Conservation (phyloP, 345 rosid genomes). For the Nasturtium officinale region DNA sequence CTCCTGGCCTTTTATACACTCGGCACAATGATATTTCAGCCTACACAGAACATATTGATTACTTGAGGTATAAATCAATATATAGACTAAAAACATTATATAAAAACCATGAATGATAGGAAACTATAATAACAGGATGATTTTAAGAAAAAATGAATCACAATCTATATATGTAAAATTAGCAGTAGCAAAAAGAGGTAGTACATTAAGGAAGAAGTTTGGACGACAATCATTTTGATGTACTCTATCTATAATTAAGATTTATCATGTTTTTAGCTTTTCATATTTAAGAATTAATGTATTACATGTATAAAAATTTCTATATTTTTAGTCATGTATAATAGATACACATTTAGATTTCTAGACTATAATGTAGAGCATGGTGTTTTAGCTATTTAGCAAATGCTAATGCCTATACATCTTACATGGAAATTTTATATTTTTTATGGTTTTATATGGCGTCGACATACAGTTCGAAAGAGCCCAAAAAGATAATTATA, state of each 20-base stretch:
- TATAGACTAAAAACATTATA: neutral
- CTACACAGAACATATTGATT: constrained; percentile 44
- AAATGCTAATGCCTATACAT: constrained; percentile 8
- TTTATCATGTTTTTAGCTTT: neutral
- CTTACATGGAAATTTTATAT: neutral
- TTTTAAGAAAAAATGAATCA: neutral
- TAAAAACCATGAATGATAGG: neutral
- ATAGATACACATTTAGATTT: neutral
- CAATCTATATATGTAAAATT: neutral
- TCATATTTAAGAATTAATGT: neutral
- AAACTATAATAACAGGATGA: neutral
- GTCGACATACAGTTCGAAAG: neutral
- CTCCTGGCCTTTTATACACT: constrained; percentile 93
- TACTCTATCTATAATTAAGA: neutral
- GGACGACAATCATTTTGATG: neutral
- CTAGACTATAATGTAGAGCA: constrained; percentile 1
- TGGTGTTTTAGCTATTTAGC: constrained; percentile 18
- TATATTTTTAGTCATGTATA: neutral
- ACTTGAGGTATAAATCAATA: neutral
- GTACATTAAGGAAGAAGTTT: neutral
- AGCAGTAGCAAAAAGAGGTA: neutral
- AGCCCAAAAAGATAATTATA: neutral
- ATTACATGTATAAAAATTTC: neutral
- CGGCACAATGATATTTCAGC: constrained; percentile 93
- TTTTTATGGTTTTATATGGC: neutral